Conservation (phyloP, 2,329 filamentous ascomycete genomes). For the Clonostachys chloroleuca region DNA sequence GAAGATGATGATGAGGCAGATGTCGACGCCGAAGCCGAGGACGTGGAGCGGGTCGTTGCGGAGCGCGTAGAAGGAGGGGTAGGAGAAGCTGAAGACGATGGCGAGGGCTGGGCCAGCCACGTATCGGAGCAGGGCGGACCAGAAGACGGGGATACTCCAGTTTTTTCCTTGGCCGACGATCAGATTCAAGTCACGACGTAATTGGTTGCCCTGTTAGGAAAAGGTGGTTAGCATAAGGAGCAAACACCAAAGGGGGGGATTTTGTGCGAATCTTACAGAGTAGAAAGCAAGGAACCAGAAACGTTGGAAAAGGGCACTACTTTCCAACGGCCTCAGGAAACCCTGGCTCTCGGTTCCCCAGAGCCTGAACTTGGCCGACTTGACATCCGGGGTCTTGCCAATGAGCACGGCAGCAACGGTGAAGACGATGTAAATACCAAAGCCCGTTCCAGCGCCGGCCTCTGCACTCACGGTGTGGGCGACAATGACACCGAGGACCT, state of each 20-base stretch:
- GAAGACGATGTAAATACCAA: conserved; percentile 43
- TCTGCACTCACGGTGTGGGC: conserved; percentile 38
- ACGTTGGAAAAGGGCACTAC: conserved; percentile 25
- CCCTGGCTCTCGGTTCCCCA: neutral
- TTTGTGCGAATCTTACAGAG: conserved; percentile 36
- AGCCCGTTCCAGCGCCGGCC: conserved; percentile 44
- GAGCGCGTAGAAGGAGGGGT: conserved; percentile 40
- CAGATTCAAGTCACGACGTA: conserved; percentile 48
- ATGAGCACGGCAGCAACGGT: conserved; percentile 29
- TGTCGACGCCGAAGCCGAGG: conserved; percentile 41
- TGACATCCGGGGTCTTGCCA: conserved; percentile 32
- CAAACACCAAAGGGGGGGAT: no score
- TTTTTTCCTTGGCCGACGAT: conserved; percentile 49
- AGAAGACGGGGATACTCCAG: conserved; percentile 49
- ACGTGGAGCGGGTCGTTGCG: conserved; percentile 46
- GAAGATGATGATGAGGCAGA: conserved; percentile 39
- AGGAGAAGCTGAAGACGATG: conserved; percentile 48
- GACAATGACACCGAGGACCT: conserved; percentile 44
- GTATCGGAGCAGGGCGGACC: conserved; percentile 44
- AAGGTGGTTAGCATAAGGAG: neutral
- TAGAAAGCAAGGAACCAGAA: conserved; percentile 53
- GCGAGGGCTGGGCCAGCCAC: conserved; percentile 41
- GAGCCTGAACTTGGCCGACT: conserved; percentile 19
- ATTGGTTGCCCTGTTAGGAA: conserved; percentile 43
- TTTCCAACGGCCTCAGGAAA: conserved; percentile 27